These are phyloP conservation scores for Cruciata laevipes DNA, from an alignment of 257 asterid genomes.

Conservation along the genomic window DNA sequence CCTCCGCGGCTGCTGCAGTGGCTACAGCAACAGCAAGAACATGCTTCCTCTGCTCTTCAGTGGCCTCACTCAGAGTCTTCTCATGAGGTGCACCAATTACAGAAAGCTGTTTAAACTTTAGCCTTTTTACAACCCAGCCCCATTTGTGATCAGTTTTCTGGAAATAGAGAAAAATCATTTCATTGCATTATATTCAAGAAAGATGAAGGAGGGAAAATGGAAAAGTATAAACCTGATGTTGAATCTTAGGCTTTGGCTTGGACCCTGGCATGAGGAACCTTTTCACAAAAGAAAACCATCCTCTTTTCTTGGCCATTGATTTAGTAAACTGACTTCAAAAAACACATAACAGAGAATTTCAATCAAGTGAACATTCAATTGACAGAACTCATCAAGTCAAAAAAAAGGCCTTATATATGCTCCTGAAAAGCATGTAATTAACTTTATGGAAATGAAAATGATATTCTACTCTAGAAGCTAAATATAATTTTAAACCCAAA, in stretches of 20 bases:
- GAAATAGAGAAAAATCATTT: slow-evolving; percentile 6
- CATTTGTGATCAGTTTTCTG: slow-evolving; percentile 48
- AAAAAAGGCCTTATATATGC: neutral
- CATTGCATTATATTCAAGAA: neutral
- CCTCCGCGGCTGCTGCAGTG: slow-evolving; percentile 87
- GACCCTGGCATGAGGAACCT: slow-evolving; percentile 51
- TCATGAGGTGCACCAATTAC: slow-evolving; percentile 45
- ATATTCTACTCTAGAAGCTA: neutral
- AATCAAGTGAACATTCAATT: neutral
- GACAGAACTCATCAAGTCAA: neutral
- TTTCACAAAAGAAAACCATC: slow-evolving; percentile 68
- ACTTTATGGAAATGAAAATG: neutral
- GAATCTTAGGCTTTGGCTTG: slow-evolving; percentile 33
- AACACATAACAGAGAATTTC: neutral
- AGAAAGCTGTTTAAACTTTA: slow-evolving; percentile 41
- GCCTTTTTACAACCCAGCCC: slow-evolving; percentile 50
- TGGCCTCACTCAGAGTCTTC: slow-evolving; percentile 43
- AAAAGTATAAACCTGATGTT: slow-evolving; percentile 36
- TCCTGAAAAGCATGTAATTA: neutral
- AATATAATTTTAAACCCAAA: neutral
- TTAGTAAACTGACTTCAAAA: neutral
- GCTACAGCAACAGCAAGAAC: slow-evolving; percentile 71
- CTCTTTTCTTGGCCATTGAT: slow-evolving; percentile 59
- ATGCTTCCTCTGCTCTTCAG: slow-evolving; percentile 60
- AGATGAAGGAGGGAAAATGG: neutral